These are phyloP conservation scores for Verticillium tricorpus DNA, from an alignment of 2,329 filamentous ascomycete genomes.

Conservation along the genomic window DNA sequence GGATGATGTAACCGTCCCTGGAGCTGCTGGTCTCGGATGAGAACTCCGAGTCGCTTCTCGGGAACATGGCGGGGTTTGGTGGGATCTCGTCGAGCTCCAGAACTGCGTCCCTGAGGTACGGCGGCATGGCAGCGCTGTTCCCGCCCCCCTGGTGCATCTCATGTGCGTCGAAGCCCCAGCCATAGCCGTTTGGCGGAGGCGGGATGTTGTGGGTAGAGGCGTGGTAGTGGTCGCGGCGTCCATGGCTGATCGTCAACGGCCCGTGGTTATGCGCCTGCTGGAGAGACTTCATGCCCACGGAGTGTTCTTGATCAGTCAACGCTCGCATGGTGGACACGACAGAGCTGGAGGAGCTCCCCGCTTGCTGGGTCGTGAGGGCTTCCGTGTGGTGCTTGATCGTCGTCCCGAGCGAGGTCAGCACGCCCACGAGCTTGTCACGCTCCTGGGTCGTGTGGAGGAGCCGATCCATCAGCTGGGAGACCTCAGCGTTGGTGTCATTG, in stretches of 20 bases:
- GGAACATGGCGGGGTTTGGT: neutral
- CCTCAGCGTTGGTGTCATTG: slow-evolving; percentile 15
- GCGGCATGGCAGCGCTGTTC: neutral
- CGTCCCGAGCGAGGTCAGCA: neutral
- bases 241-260: neutral
- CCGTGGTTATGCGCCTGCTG: neutral
- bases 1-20: neutral
- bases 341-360: neutral
- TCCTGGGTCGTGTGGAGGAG: slow-evolving; percentile 17
- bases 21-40: neutral
- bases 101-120: neutral
- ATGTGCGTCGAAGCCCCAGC: neutral
- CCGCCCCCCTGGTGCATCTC: neutral
- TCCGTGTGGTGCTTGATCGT: neutral
- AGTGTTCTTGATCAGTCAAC: neutral
- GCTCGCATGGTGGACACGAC: neutral
- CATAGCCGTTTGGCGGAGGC: neutral
- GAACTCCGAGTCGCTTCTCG: neutral
- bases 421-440: slow-evolving; percentile 7
- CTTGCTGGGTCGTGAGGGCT: neutral
- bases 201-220: neutral
- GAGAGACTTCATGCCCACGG: neutral
- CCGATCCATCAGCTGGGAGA: slow-evolving; percentile 16
- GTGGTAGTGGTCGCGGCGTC: neutral
- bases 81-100: neutral